Base-by-base conservation (phyloP, 345 rosid genomes). In the Lepidium didymum region DNA sequence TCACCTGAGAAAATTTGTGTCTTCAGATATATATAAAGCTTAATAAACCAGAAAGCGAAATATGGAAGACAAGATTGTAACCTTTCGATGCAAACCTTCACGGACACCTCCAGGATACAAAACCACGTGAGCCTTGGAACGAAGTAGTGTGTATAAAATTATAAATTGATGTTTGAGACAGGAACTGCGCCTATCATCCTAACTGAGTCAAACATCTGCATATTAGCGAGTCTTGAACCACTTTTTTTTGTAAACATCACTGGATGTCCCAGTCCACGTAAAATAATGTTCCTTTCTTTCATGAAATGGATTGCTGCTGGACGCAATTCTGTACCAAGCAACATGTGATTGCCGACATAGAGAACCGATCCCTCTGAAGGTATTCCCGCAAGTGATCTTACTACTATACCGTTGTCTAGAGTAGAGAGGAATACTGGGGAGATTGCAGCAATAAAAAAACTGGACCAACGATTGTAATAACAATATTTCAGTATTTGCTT, bases 331-430 rank as follows among this genome's bases (percentile, higher is more conserved):
- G 81, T 0, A 44, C 96, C 96, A 74, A 88, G 29, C 72, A 92
- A 33, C 90, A 78, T 83, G 68, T 92, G 98, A 77, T 86, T 77
- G 44, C 98, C 97, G 62, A 88, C 89, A 16, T 83, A 73, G 7
- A 90, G 43, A 19, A 88, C 87, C 0, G 92, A 97, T 68, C 98
- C 98, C 67, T 90, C 84, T 25, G 75, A 63, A 35, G 96, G 98
- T 77, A 93, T 80, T 40, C 92, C 97, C 0, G 73, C 81, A 56
- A 93, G 96, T 11, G 94, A 89, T 81, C 72, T 82, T 72, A 90
- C 92, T 50, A 90, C 82, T 73, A 47, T 77, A 56, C 85, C 96
- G 18, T 87, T 80, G 13, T 87, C 86, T 72, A 82, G 63, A 60
- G 98, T 93, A 36, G 98, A 92, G 61, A 85, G 82, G 69, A 75